Evolutionary conservation across 495 filamentous ascomycete genomes (phyloP).

Genomic region (Apodospora peruviana): DNA sequence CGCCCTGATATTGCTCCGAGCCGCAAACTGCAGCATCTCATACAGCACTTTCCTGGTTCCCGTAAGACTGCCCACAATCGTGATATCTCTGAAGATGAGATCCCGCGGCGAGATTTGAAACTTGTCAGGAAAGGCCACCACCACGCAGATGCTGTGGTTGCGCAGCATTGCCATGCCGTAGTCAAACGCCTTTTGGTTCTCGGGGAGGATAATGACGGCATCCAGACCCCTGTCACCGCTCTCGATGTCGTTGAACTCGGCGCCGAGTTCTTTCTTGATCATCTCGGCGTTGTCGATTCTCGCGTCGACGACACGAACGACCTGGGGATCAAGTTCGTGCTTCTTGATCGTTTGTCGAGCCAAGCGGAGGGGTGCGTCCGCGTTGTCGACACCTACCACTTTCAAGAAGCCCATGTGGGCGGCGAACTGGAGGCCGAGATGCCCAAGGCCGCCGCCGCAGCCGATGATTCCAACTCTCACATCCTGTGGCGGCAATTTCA

Average conservation of each 20-base stretch:
- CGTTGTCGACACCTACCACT: slow-evolving; percentile 42
- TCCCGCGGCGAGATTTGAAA: slow-evolving; percentile 33
- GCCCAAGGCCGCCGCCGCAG: slow-evolving; percentile 48
- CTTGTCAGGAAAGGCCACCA: slow-evolving; percentile 33
- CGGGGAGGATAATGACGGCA: slow-evolving; percentile 38
- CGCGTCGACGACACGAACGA: slow-evolving; percentile 15
- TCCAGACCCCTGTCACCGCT: slow-evolving; percentile 33
- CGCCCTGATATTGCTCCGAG: slow-evolving; percentile 24
- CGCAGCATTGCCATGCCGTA: slow-evolving; percentile 34
- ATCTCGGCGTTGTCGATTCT: slow-evolving; percentile 6
- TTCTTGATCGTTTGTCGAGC: slow-evolving; percentile 1
- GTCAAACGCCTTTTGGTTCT: slow-evolving; percentile 34
- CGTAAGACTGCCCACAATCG: slow-evolving; percentile 29
- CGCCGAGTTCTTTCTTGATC: slow-evolving; percentile 13
- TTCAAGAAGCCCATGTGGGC: slow-evolving; percentile 44
- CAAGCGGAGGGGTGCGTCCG: slow-evolving; percentile 14
- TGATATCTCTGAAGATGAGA: slow-evolving; percentile 33
- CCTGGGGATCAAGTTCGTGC: background rate
- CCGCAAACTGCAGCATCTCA: slow-evolving; percentile 32
- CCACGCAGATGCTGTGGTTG: slow-evolving; percentile 33
- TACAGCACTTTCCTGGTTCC: slow-evolving; percentile 29
- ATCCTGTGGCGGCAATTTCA: too few relatives aligned
- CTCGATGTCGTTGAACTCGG: slow-evolving; percentile 27
- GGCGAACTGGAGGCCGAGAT: slow-evolving; percentile 52
- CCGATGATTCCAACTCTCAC: slow-evolving; percentile 49